These are phyloP conservation scores for Huntiella decipiens DNA, from an alignment of 2,329 filamentous ascomycete species.

Conservation along the genomic window DNA sequence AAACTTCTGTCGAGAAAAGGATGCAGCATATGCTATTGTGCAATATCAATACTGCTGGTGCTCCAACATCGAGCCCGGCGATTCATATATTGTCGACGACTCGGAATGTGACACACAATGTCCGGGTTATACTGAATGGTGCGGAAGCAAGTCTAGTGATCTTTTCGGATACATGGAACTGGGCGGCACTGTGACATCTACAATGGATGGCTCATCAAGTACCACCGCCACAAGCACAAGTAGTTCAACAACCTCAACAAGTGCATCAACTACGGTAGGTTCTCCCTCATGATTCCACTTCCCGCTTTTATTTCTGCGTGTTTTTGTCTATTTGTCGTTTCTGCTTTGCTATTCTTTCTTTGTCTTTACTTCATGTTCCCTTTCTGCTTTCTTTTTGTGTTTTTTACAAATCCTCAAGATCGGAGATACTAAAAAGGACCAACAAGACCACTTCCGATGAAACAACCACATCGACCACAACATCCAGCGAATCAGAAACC, in stretches of 20 bases:
- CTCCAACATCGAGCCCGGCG: conserved; percentile 44
- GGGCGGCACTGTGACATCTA: conserved; percentile 11
- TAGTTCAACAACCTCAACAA: conserved; percentile 13
- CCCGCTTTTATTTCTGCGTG: background rate
- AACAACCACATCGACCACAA: background rate
- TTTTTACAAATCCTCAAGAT: background rate
- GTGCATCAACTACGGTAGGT: conserved; percentile 4
- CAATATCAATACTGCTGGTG: conserved; percentile 54
- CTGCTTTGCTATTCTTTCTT: background rate
- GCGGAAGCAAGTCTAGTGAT: conserved; percentile 34
- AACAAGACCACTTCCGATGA: conserved; percentile 2
- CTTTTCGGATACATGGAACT: conserved; percentile 49
- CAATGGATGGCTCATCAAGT: conserved; percentile 10
- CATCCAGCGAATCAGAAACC: too few relatives aligned
- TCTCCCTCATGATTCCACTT: background rate
- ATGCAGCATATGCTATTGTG: conserved; percentile 44
- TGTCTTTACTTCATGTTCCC: background rate
- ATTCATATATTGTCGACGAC: conserved; percentile 21
- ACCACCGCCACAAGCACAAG: conserved; percentile 14
- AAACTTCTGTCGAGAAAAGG: conserved; percentile 31
- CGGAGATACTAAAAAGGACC: conserved; percentile 8
- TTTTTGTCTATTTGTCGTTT: conserved; percentile 2
- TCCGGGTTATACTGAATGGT: conserved; percentile 53
- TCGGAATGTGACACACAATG: conserved; percentile 37
- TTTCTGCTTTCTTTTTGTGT: background rate